Conservation (phyloP, 176 grass and related monocot species). For the Urochloa ruziziensis region DNA sequence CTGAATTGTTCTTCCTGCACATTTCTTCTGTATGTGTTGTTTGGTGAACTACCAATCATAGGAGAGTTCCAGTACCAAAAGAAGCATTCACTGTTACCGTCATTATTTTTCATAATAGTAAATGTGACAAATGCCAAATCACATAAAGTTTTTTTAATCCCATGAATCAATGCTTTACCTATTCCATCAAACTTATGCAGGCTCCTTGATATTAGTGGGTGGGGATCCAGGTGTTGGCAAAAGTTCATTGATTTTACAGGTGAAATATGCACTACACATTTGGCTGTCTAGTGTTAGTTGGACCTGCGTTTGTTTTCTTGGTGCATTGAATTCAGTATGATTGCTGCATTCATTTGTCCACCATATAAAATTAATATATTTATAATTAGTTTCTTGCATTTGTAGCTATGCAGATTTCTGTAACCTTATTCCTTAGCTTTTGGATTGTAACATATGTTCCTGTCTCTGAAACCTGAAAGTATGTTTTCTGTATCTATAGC, state of each 20-base stretch:
- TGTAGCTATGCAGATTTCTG: slow-evolving; percentile 1
- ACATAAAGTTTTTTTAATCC: neutral
- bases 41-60: neutral
- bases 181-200: slow-evolving; percentile 29
- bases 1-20: neutral
- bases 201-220: too few relatives aligned
- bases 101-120: neutral
- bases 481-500: slow-evolving; percentile 44
- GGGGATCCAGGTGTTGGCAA: too few relatives aligned
- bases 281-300: slow-evolving; percentile 18
- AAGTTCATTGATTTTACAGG: too few relatives aligned
- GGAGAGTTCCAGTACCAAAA: neutral
- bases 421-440: neutral
- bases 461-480: slow-evolving; percentile 26
- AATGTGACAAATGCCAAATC: too few relatives aligned
- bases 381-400: slow-evolving; percentile 22
- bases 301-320: neutral
- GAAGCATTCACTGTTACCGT: neutral
- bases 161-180: slow-evolving; percentile 22
- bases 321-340: neutral
- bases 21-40: too few relatives aligned
- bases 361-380: too few relatives aligned
- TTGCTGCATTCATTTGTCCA: too few relatives aligned
- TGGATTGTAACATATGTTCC: neutral
- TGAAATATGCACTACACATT: too few relatives aligned